Conservation (phyloP, 768 basidiomycete genomes). For the Lactifluus volemus region DNA sequence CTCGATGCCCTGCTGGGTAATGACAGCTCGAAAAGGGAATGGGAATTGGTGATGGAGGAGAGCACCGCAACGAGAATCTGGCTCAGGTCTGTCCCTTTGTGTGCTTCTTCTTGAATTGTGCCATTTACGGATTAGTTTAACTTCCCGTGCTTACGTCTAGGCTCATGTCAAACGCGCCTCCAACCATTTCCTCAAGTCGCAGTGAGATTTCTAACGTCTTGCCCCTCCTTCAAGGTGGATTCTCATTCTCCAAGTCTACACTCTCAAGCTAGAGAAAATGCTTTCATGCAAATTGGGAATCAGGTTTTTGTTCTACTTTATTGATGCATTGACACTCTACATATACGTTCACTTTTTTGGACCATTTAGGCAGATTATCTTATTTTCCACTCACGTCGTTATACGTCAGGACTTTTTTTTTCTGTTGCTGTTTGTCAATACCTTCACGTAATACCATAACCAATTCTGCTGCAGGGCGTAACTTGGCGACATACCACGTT, state of each 20-base stretch:
- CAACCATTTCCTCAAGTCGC: neutral
- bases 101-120: neutral
- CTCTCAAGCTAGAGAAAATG: neutral
- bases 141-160: neutral
- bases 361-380: neutral
- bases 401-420: neutral
- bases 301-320: neutral
- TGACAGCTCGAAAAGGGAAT: constrained; percentile 26
- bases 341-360: neutral
- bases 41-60: constrained; percentile 58
- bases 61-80: constrained; percentile 50
- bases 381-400: neutral
- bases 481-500: neutral
- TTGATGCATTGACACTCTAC: neutral
- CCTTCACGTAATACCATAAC: neutral
- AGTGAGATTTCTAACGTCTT: neutral
- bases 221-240: neutral
- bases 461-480: neutral
- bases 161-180: neutral
- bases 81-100: constrained; percentile 47
- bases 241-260: neutral
- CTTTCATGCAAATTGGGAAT: neutral
- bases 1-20: constrained; percentile 44
- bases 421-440: neutral
- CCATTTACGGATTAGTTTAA: neutral